Base-by-base conservation (phyloP, 345 rosid species). In the Rhodamnia rubescens region DNA sequence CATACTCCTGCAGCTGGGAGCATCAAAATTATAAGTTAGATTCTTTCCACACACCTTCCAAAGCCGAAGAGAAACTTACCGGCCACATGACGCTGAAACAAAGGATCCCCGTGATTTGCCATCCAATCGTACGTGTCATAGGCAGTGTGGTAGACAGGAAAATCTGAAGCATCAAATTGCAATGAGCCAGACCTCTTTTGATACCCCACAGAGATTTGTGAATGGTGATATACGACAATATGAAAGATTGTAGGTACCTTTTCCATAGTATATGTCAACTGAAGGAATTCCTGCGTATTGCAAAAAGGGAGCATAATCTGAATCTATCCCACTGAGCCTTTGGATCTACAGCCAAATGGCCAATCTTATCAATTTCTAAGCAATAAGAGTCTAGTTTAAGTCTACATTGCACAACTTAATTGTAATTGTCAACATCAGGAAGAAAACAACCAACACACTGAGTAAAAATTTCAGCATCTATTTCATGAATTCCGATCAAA, bases 271-370 rank as follows among this genome's bases (percentile, higher is more conserved):
- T 82, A 96, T 90, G 90, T 97, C 99, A 54, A 93, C 86, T 55
- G 98, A 97, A 27, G 99, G 95, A 89, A 97, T 87, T 81, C 99
- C 99, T 0, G 95, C 98, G 91, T 93, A 96, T 29, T 96, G 99
- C 92, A 97, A 90, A 91, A 97, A 97, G n/a, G 99, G 93, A 61
- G 95, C 95, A 88, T 95, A 97, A 90, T 97, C 99, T 57, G 99
- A 97, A 90, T 95, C 95, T 54, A 93, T 95, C 69, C 94, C 93
- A 83, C 97, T 87, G 32, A 97, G 96, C 89, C 98, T 93, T 89
- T 95, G 90, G 59, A 97, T 94, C 99, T 97, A 92, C 88, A 69
- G 74, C 85, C 51, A 81, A 61, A 59, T 78, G 75, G 27, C 74
- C 47, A 7, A 74, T 53, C 51, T 36, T 85, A 75, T 85, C 57